Base-by-base conservation (phyloP, 306 rosid species). In the Fagus crenata region DNA sequence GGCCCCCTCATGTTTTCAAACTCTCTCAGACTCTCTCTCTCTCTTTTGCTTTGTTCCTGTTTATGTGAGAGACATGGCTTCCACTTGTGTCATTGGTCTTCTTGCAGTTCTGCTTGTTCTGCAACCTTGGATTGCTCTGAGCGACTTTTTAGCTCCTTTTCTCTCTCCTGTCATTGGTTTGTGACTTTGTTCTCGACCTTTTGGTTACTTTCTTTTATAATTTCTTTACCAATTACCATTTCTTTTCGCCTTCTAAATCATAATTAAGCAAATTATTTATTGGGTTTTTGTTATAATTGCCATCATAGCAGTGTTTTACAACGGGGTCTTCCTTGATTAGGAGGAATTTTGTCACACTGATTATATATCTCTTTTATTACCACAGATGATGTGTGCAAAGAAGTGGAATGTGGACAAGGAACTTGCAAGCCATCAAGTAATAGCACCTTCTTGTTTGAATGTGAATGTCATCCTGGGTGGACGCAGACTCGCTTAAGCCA, bases 381-480 rank as follows among this genome's bases (percentile, higher is more conserved):
- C 40, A 75, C 82, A 92, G 99, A 87, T 49, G 82, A 84, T 37
- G 86, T 89, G 0, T 95, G 99, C 86, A 92, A 92, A 61, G 76
- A 74, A 54, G 88, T 82, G 32, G 67, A 80, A 15, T 95, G 97
- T 84, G 99, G 99, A 41, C 90, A 81, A 89, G 99, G 97, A 65
- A 86, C 74, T 6, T 95, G 99, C 77, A 89, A 89, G 78, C 17
- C 89, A 85, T 87, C 97, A 28, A 76, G 65, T n/a, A 87, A 87
- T 56, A 83, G 77, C 80, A 69, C 87, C 75, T 51, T 87, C 79
- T 71, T 74, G 9, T 93, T 87, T 75, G 91, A 89, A 81, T 95
- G 99, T 15, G 86, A 87, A 32, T 92, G 99, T 75, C 82, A 88
- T 9, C 75, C 87, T 31, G 97, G 97, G 67, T 92, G 99, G 99